phyloP scores from a whole-genome alignment of 192 early-diverging fungal genomes.

The Geranomyces michiganensis region DNA sequence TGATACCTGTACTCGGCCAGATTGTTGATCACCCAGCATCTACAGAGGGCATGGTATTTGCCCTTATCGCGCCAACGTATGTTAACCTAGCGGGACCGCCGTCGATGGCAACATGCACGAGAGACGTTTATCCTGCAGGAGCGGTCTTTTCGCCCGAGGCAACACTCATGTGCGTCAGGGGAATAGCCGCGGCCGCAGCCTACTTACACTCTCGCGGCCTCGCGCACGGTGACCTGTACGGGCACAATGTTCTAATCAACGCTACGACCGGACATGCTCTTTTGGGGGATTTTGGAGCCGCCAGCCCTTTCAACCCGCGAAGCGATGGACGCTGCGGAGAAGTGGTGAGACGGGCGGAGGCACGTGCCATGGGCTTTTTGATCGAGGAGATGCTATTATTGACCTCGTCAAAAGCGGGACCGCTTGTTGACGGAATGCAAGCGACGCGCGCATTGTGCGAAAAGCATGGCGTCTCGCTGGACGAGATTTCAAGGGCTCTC shows the following conservation, averaged over 20 bases:
- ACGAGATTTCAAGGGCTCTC: too few species aligned
- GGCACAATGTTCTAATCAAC: conserved; percentile 27
- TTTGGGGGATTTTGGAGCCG: conserved; percentile 36
- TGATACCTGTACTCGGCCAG: conserved; percentile 15
- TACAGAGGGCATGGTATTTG: conserved; percentile 14
- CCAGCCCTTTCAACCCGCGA: not conserved
- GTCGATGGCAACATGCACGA: conserved; percentile 16
- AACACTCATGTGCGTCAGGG: not conserved
- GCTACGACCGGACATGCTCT: not conserved
- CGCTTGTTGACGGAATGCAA: too few species aligned
- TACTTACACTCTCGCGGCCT: conserved; percentile 25
- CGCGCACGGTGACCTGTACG: conserved; percentile 31
- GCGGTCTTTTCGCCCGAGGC: not conserved
- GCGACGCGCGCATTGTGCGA: too few species aligned
- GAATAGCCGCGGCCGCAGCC: conserved; percentile 17
- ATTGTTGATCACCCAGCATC: not conserved
- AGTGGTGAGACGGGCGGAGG: conserved; percentile 21
- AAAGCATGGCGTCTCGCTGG: too few species aligned
- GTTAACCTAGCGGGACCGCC: conserved; percentile 26
- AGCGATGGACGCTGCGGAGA: not conserved
- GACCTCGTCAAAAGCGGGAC: not conserved
- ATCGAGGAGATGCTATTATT: conserved; percentile 24
- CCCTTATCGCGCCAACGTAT: conserved; percentile 22
- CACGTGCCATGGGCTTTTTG: conserved; percentile 31
- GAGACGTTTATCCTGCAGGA: conserved; percentile 26